Percentiles rank a stretch among this genome's conserved stretches.
Evolutionary conservation across 768 basidiomycete species (phyloP).

Genomic region (Rhizopogon vinicolor): DNA sequence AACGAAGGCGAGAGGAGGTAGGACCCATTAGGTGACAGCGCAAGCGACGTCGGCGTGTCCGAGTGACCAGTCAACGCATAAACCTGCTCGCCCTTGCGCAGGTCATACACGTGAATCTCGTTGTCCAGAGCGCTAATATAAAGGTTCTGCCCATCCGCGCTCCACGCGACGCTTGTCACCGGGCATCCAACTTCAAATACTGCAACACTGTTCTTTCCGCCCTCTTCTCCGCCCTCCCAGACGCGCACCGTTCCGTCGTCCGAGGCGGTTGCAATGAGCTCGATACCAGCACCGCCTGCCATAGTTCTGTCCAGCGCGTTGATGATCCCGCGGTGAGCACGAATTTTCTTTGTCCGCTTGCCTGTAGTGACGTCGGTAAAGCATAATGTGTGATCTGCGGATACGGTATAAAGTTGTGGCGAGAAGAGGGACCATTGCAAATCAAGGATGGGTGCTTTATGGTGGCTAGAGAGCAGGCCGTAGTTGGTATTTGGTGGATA

Average conservation of each 20-base stretch:
- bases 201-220: slow-evolving; percentile 65
- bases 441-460: slow-evolving; percentile 91
- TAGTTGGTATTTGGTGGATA: slow-evolving; percentile 94
- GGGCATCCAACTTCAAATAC: slow-evolving; percentile 86
- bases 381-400: slow-evolving; percentile 82
- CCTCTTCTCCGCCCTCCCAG: slow-evolving; percentile 86
- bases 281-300: slow-evolving; percentile 77
- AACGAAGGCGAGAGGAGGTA: slow-evolving; percentile 89
- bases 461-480: slow-evolving; percentile 72
- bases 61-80: slow-evolving; percentile 80
- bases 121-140: slow-evolving; percentile 96
- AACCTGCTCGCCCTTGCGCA: slow-evolving; percentile 79
- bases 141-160: slow-evolving; percentile 82
- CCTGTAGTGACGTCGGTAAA: slow-evolving; percentile 83
- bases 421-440: slow-evolving; percentile 84
- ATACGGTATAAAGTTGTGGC: slow-evolving; percentile 73
- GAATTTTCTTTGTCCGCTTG: slow-evolving; percentile 72
- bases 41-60: slow-evolving; percentile 92
- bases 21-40: slow-evolving; percentile 83
- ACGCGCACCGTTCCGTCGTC: slow-evolving; percentile 91
- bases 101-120: slow-evolving; percentile 90
- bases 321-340: slow-evolving; percentile 89
- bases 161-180: slow-evolving; percentile 90
- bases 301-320: slow-evolving; percentile 86
- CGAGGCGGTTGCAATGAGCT: slow-evolving; percentile 81